A percentile compares a stretch with the other conserved stretches of the same genome.
These are phyloP conservation scores for Lasiodiplodia theobromae DNA, from an alignment of 2,329 filamentous ascomycete genomes.

Conservation along the genomic window DNA sequence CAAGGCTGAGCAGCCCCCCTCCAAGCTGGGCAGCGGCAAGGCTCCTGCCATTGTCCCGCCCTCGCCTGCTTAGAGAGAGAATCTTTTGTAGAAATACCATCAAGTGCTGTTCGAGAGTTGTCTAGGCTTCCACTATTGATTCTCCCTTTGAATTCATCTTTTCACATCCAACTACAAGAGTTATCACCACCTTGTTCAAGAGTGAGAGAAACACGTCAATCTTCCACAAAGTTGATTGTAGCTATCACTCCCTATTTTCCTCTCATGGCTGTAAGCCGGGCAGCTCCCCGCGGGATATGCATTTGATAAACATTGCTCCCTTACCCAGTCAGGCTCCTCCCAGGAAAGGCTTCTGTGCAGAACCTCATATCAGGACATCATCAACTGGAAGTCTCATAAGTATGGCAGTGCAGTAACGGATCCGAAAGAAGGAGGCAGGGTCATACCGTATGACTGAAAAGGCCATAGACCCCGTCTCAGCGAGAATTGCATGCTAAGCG, in stretches of 20 bases:
- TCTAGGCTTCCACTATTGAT: background rate
- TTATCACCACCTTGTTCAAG: background rate
- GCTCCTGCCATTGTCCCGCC: slow-evolving; percentile 1
- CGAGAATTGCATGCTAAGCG: background rate
- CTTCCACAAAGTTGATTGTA: background rate
- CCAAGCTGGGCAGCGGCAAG: slow-evolving; percentile 3
- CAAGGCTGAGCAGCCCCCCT: slow-evolving; percentile 34
- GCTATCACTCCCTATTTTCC: background rate
- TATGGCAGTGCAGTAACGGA: too few relatives aligned
- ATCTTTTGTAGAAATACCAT: slow-evolving; percentile 7
- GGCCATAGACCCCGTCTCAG: background rate
- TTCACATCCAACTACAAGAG: background rate
- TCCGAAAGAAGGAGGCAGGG: too few relatives aligned
- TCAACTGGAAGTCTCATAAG: too few relatives aligned
- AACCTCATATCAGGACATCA: too few relatives aligned
- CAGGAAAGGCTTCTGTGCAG: too few relatives aligned
- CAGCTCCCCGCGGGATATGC: background rate
- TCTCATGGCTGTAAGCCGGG: background rate
- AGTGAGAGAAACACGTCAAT: background rate
- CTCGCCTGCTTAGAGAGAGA: slow-evolving; percentile 2
- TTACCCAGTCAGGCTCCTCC: background rate
- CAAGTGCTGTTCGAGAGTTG: slow-evolving; percentile 18
- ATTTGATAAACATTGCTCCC: background rate
- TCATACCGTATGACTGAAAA: background rate
- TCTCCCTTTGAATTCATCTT: background rate